These are phyloP conservation scores for Cyberlindnera nakhonratchasimensis DNA, from an alignment of 805 yeast species.

Conservation along the genomic window DNA sequence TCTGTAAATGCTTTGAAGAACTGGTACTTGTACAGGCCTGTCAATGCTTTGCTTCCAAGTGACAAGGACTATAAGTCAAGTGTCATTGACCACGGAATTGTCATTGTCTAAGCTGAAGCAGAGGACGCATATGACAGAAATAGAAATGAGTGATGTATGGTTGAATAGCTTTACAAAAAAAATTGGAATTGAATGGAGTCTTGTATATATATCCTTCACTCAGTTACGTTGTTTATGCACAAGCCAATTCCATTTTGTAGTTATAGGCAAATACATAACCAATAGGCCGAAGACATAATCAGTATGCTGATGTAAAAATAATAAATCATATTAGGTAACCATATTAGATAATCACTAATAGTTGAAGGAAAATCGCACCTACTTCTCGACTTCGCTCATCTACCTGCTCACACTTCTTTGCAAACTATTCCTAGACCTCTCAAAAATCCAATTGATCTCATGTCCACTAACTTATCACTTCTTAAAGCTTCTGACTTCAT, in stretches of 20 bases:
- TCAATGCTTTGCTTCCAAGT: conserved; percentile 59
- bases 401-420: too few relatives aligned
- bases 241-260: not conserved
- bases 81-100: conserved; percentile 43
- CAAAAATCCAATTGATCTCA: too few relatives aligned
- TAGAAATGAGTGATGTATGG: not conserved
- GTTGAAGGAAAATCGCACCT: too few relatives aligned
- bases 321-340: too few relatives aligned
- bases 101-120: conserved; percentile 35
- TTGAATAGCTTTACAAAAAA: not conserved
- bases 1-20: conserved; percentile 86
- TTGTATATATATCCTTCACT: not conserved
- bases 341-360: not conserved
- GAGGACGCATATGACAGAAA: not conserved
- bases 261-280: too few relatives aligned
- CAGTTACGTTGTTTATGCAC: not conserved
- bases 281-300: not conserved
- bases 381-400: too few relatives aligned
- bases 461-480: conserved; percentile 4
- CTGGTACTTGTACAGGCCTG: conserved; percentile 89
- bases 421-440: too few relatives aligned
- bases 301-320: not conserved
- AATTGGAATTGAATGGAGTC: not conserved
- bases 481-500: conserved; percentile 20
- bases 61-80: conserved; percentile 41